Evolutionary conservation across 2,329 filamentous ascomycete species (phyloP).

Genomic region (Mollisiaceae sp.): DNA sequence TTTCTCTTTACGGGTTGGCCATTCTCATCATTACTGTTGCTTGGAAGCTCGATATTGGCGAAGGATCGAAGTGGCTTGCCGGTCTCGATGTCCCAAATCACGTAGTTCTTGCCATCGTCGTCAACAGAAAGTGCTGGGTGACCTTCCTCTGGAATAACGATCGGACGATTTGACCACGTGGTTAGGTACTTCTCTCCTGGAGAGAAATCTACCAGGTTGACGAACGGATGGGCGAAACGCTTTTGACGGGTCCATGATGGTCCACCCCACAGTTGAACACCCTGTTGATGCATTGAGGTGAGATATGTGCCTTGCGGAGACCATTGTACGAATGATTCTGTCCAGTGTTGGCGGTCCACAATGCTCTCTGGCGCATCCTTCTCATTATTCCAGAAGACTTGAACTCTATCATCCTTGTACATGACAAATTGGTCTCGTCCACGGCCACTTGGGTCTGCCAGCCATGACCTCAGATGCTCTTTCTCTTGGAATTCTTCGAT

Average conservation of each 20-base stretch:
- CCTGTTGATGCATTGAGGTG: slow-evolving; percentile 92
- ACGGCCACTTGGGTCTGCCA: slow-evolving; percentile 78
- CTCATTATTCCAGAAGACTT: slow-evolving; percentile 98
- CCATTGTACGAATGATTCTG: slow-evolving; percentile 97
- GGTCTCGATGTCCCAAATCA: slow-evolving; percentile 96
- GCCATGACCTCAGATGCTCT: slow-evolving; percentile 93
- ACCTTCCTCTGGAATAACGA: slow-evolving; percentile 86
- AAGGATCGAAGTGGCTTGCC: slow-evolving; percentile 92
- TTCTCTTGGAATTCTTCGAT: slow-evolving; percentile 88
- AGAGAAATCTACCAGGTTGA: slow-evolving; percentile 96
- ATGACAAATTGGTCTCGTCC: slow-evolving; percentile 95
- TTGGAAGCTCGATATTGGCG: slow-evolving; percentile 81
- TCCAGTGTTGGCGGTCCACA: slow-evolving; percentile 95
- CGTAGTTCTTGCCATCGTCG: slow-evolving; percentile 98
- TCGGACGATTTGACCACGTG: slow-evolving; percentile 95
- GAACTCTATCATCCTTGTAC: slow-evolving; percentile 89
- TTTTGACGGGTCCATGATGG: slow-evolving; percentile 87
- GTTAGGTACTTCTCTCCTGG: slow-evolving; percentile 91
- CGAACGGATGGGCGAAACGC: slow-evolving; percentile 92
- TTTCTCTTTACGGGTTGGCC: slow-evolving; percentile 81
- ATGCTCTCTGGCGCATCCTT: slow-evolving; percentile 86
- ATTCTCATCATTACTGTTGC: slow-evolving; percentile 62
- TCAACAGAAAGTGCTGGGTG: slow-evolving; percentile 85
- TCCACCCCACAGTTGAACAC: slow-evolving; percentile 97
- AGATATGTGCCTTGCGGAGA: slow-evolving; percentile 93